Conservation (phyloP, 2,329 filamentous ascomycete genomes). For the Paraphoma sp. region DNA sequence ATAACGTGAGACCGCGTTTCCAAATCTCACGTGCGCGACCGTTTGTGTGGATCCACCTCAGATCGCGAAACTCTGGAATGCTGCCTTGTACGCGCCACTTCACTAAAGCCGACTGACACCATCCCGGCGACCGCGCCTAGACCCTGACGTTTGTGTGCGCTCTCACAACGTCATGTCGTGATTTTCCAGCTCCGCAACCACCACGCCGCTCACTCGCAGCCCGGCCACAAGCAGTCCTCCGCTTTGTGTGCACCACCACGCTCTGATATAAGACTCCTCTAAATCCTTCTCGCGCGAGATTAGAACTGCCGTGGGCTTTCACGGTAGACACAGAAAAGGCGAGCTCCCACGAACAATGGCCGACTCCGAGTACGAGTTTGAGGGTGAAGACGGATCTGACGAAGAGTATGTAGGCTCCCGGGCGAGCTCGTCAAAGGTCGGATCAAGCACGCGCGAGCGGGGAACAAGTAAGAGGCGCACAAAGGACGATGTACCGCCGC, state of each 20-base stretch:
- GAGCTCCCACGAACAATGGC: constrained; percentile 61
- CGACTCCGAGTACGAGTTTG: constrained; percentile 75
- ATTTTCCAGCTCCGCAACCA: not conserved
- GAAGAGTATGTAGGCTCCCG: constrained; percentile 64
- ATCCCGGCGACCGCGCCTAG: not conserved
- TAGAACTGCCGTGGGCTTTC: not conserved
- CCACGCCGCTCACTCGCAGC: not conserved
- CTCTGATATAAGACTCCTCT: too few species aligned
- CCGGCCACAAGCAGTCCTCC: not conserved
- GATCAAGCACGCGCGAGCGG: constrained; percentile 33
- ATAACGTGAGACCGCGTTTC: constrained; percentile 27
- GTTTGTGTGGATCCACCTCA: constrained; percentile 1
- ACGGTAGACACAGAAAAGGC: not conserved
- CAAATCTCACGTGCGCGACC: constrained; percentile 24
- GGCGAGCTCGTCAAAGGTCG: constrained; percentile 9
- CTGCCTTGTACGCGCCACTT: constrained; percentile 1
- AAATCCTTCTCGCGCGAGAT: not conserved
- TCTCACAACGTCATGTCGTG: not conserved
- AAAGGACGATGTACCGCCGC: constrained; percentile 18
- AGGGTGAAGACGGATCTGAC: constrained; percentile 66
- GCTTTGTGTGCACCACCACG: too few species aligned
- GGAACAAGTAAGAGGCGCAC: constrained; percentile 25
- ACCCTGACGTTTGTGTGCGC: not conserved
- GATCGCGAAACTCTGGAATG: constrained; percentile 12
- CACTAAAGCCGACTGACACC: not conserved